Percentiles rank a stretch among this genome's conserved stretches.
Evolutionary conservation across 2,329 filamentous ascomycete genomes (phyloP).

Genomic region (Alternaria dauci): DNA sequence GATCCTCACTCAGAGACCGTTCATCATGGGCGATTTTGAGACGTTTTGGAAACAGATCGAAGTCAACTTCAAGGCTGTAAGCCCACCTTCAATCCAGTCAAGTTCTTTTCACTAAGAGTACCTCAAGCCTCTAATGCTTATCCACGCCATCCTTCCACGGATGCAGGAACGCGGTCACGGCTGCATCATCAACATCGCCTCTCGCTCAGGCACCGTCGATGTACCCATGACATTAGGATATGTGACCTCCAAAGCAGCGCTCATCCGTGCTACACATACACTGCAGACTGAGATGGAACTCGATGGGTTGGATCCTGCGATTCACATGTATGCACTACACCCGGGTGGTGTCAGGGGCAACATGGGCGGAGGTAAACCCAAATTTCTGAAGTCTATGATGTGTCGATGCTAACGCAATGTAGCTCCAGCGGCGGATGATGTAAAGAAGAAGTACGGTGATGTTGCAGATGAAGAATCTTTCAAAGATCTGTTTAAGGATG

Average conservation of each 20-base stretch:
- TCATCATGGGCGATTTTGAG: constrained; percentile 38
- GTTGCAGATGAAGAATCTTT: constrained; percentile 36
- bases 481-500: constrained; percentile 40
- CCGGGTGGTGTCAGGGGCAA: constrained; percentile 39
- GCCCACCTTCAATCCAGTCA: background rate
- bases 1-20: constrained; percentile 36
- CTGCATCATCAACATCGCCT: constrained; percentile 45
- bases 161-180: constrained; percentile 36
- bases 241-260: constrained; percentile 38
- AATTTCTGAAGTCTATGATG: background rate
- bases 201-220: constrained; percentile 40
- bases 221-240: constrained; percentile 45
- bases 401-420: constrained; percentile 10
- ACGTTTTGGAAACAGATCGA: constrained; percentile 43
- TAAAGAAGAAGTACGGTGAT: constrained; percentile 41
- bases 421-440: constrained; percentile 34
- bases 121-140: constrained; percentile 35
- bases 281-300: constrained; percentile 42
- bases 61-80: constrained; percentile 43
- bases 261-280: constrained; percentile 43
- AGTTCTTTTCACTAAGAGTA: background rate
- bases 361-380: constrained; percentile 36
- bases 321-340: constrained; percentile 44
- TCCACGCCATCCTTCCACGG: constrained; percentile 34
- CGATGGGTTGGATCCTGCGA: constrained; percentile 36